Evolutionary conservation across 2,329 filamentous ascomycete genomes (phyloP).

Genomic region (Coleophoma cylindrospora): DNA sequence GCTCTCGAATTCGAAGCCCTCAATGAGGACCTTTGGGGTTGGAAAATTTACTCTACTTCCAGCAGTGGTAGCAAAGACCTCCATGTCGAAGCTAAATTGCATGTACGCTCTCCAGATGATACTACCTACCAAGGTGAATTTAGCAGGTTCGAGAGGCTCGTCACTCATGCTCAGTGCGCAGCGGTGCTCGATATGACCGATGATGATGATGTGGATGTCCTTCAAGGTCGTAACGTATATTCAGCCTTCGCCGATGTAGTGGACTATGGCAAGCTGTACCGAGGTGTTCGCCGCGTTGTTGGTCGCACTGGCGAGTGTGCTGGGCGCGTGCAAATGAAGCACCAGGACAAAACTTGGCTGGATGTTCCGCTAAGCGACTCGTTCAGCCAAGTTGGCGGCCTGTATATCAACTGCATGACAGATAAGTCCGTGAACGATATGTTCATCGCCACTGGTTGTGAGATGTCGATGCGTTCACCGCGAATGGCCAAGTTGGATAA

Average conservation of each 20-base stretch:
- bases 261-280: slow-evolving; percentile 6
- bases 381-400: slow-evolving; percentile 31
- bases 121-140: not conserved
- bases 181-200: slow-evolving; percentile 13
- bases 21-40: not conserved
- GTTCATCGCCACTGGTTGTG: slow-evolving; percentile 27
- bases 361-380: slow-evolving; percentile 21
- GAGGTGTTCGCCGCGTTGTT: slow-evolving; percentile 12
- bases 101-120: not conserved
- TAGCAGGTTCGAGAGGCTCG: not conserved
- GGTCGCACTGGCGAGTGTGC: slow-evolving; percentile 17
- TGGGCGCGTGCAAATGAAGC: slow-evolving; percentile 14
- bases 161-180: slow-evolving; percentile 4
- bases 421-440: slow-evolving; percentile 21
- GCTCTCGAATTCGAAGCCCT: not conserved
- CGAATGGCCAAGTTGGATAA: slow-evolving; percentile 2
- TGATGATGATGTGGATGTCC: slow-evolving; percentile 13
- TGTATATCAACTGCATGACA: slow-evolving; percentile 32
- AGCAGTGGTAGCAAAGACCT: not conserved
- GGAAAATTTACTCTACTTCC: not conserved
- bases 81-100: not conserved
- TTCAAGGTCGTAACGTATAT: slow-evolving; percentile 16
- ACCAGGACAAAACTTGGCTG: slow-evolving; percentile 3
- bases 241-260: slow-evolving; percentile 2
- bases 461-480: slow-evolving; percentile 28